Percentiles rank a stretch among this genome's conserved stretches.
Evolutionary conservation across 164 flowering plant species (phyloP).

Genomic region (Platanus orientalis): DNA sequence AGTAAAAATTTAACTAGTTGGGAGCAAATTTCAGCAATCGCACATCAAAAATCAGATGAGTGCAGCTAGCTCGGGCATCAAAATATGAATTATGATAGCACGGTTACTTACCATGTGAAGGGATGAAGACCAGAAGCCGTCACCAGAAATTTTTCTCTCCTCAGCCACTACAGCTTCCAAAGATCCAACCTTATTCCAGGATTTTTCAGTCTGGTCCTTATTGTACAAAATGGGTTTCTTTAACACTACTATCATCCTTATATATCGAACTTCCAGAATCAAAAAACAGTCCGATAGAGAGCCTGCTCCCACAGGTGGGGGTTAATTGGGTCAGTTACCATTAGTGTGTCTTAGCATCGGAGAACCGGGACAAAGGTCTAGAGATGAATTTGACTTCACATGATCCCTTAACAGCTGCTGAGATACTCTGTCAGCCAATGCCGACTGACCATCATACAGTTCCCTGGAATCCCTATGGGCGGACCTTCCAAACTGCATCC

Average conservation of each 20-base stretch:
- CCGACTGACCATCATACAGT: conserved; percentile 54
- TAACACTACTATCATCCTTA: conserved; percentile 11
- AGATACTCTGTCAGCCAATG: conserved; percentile 70
- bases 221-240: conserved; percentile 27
- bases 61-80: neutral
- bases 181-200: conserved; percentile 23
- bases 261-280: conserved; percentile 1
- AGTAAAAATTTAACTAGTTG: neutral
- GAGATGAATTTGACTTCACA: conserved; percentile 41
- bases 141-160: neutral
- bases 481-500: conserved; percentile 47
- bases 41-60: neutral
- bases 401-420: conserved; percentile 68
- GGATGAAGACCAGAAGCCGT: neutral
- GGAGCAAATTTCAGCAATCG: neutral
- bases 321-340: conserved; percentile 29
- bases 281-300: conserved; percentile 7
- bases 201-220: conserved; percentile 23
- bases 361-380: conserved; percentile 49
- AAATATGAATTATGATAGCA: neutral
- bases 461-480: conserved; percentile 31
- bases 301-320: conserved; percentile 1
- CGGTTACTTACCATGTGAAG: conserved; percentile 4
- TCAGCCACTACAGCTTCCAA: conserved; percentile 18
- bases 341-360: conserved; percentile 35